These are phyloP conservation scores for Coleophoma crateriformis DNA, from an alignment of 2,329 filamentous ascomycete genomes.

Conservation along the genomic window DNA sequence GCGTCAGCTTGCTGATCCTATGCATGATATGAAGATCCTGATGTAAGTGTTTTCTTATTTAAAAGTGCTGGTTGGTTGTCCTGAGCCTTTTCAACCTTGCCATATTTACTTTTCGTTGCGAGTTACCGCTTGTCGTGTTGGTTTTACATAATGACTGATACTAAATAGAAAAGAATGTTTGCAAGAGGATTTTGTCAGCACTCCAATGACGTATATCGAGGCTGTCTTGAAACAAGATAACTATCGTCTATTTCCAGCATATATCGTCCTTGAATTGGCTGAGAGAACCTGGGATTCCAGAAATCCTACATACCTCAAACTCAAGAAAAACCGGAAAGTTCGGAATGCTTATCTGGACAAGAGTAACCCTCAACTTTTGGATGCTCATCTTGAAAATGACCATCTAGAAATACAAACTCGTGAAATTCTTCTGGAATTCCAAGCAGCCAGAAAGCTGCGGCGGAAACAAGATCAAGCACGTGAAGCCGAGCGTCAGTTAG, in stretches of 20 bases:
- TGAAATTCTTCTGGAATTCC: conserved; percentile 31
- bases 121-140: not conserved
- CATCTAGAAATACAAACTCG: not conserved
- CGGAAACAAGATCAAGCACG: conserved; percentile 25
- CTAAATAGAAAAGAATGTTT: conserved; percentile 16
- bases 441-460: conserved; percentile 28
- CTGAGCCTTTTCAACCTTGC: too few relatives aligned
- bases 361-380: conserved; percentile 1
- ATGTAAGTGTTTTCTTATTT: not conserved
- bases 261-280: conserved; percentile 28
- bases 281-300: conserved; percentile 22
- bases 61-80: too few relatives aligned
- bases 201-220: conserved; percentile 31
- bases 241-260: conserved; percentile 24
- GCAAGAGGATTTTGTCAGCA: conserved; percentile 27
- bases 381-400: conserved; percentile 1
- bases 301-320: conserved; percentile 19
- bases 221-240: conserved; percentile 23
- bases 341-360: conserved; percentile 7
- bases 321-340: conserved; percentile 21
- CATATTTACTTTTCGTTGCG: too few relatives aligned
- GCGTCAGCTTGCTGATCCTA: too few relatives aligned
- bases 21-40: conserved; percentile 3
- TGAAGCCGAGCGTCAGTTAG: conserved; percentile 32
- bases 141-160: conserved; percentile 4